Base-by-base conservation (phyloP, 2,329 filamentous ascomycete genomes). In the Zasmidium citrigriseum region DNA sequence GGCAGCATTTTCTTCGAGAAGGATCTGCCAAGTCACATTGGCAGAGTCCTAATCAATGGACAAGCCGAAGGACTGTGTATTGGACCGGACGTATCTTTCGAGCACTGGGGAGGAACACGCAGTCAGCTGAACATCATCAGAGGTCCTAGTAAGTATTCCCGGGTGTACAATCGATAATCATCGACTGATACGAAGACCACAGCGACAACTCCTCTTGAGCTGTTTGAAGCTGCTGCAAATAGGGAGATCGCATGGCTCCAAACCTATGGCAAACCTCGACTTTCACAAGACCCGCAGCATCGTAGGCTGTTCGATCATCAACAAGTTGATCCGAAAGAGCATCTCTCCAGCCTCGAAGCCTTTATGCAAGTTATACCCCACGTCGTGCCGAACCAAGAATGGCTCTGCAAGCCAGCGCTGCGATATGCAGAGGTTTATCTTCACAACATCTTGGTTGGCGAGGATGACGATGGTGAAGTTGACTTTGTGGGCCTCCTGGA, bases 351-450 rank as follows among this genome's bases (percentile, higher is more conserved):
- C 52, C 64, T 75, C 41, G 53, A 69, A 4, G 68, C 65, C 55
- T 75, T 69, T 56, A 45, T 72, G 10, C 59, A 59, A 53, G 46
- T 70, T n/a, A 67, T 62, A 45, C 59, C 67, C 55, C 21, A 60
- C 23, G 46, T 60, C n/a, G 34, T 59, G 22, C 61, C 61, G 10
- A 52, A 64, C 24, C 41, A 60, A 16, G 53, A 53, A 10, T 60
- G 60, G 57, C 58, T 64, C 16, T 25, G 38, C 16, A 52, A 52
- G 46, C 70, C 70, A 14, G 55, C 67, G 12, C 56, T 76, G 29
- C 69, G 72, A 22, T 73, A 76, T 54, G 71, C 72, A 11, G 73
- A 76, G 55, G 55, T 75, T 10, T 60, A 66, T 10, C 71, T 69
- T 2, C 69, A 68, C 59, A 75, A 75, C 55, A 68, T 76, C 24